These are phyloP conservation scores for Haematococcus sp. DNA, from an alignment of 139 green algal genomes.

Conservation along the genomic window DNA sequence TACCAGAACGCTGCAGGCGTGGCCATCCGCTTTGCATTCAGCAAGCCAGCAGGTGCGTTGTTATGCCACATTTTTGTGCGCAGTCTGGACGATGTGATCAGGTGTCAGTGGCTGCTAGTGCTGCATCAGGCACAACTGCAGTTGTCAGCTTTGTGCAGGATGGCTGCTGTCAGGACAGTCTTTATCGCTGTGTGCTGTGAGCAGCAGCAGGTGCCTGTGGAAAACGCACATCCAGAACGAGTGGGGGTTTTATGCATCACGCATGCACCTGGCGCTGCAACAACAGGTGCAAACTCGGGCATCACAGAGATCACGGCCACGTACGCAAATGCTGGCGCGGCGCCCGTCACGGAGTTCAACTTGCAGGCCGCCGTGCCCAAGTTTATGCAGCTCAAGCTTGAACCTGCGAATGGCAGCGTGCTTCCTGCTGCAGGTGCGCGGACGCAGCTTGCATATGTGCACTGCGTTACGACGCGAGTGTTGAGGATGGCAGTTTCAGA, in stretches of 20 bases:
- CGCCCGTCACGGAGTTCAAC: conserved; percentile 71
- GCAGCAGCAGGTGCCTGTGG: too few relatives aligned
- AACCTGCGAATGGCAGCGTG: conserved; percentile 59
- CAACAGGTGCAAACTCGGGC: conserved; percentile 13
- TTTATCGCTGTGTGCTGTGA: too few relatives aligned
- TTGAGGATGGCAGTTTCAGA: too few relatives aligned
- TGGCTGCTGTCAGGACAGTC: too few relatives aligned
- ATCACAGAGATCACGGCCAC: conserved; percentile 66
- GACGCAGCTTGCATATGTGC: too few relatives aligned
- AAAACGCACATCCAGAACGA: too few relatives aligned
- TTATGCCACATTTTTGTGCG: too few relatives aligned
- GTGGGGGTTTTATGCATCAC: too few relatives aligned
- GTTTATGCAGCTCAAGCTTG: conserved; percentile 72
- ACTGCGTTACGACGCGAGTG: too few relatives aligned
- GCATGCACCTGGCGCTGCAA: too few relatives aligned
- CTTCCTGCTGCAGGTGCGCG: conserved; percentile 39
- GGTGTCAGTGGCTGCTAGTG: background rate
- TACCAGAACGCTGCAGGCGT: conserved; percentile 67
- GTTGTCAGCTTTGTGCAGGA: too few relatives aligned
- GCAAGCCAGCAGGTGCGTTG: conserved; percentile 41
- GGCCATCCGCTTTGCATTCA: conserved; percentile 59
- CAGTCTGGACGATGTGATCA: background rate
- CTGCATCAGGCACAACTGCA: too few relatives aligned
- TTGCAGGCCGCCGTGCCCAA: conserved; percentile 96
- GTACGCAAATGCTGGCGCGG: conserved; percentile 59